Percentiles rank a stretch among this genome's conserved stretches.
These are phyloP conservation scores for Lecanosticta acicola DNA, from an alignment of 2,329 filamentous ascomycete genomes.

Conservation along the genomic window DNA sequence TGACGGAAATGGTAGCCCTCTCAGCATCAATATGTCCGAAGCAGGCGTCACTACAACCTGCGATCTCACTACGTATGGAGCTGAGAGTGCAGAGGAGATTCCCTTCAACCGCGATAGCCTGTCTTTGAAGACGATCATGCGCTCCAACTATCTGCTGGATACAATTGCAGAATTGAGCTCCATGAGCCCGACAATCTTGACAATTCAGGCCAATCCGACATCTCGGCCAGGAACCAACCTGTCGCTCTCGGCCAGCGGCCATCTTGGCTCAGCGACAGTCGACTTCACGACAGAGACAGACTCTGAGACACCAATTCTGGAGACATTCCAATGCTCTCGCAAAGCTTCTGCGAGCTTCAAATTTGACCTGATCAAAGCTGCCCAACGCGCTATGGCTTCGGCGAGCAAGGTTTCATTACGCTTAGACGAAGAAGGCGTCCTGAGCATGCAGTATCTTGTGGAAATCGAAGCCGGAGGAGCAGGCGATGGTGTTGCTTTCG, in stretches of 20 bases:
- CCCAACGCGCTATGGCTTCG: constrained; percentile 84
- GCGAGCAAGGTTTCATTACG: constrained; percentile 89
- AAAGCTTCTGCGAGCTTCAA: constrained; percentile 69
- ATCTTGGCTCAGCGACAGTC: constrained; percentile 55
- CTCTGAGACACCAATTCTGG: constrained; percentile 50
- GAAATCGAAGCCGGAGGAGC: constrained; percentile 58
- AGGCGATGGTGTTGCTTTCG: constrained; percentile 55
- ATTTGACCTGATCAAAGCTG: constrained; percentile 79
- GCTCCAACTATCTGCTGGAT: constrained; percentile 65
- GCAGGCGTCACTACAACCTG: constrained; percentile 82
- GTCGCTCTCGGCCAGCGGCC: constrained; percentile 61
- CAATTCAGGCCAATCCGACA: constrained; percentile 44
- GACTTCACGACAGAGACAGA: constrained; percentile 45
- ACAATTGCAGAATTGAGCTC: constrained; percentile 62
- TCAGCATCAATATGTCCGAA: constrained; percentile 83
- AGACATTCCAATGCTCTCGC: constrained; percentile 62
- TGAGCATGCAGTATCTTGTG: constrained; percentile 95
- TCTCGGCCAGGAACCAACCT: constrained; percentile 54
- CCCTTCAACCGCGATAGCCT: constrained; percentile 78
- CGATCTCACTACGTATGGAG: constrained; percentile 74
- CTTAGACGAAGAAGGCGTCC: constrained; percentile 79
- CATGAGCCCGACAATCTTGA: constrained; percentile 55
- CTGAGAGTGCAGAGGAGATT: constrained; percentile 60
- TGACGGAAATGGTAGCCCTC: constrained; percentile 63
- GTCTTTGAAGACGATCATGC: constrained; percentile 92